phyloP scores from a whole-genome alignment of 768 basidiomycete genomes.

The Suillus subalutaceus region DNA sequence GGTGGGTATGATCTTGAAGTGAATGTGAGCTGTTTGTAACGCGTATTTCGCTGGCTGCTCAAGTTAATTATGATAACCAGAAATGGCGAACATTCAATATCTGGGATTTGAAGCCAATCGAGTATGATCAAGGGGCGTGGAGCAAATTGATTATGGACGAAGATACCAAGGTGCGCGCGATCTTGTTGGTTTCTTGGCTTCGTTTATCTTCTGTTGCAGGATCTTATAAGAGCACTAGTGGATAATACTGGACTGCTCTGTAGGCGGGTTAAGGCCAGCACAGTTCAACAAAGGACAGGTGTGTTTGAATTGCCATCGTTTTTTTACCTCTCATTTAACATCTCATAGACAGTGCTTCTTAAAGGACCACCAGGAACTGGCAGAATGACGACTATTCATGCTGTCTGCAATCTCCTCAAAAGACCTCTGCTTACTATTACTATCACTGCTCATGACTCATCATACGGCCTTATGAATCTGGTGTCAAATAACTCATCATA shows the following conservation, averaged over 20 bases:
- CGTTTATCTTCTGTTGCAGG: not conserved
- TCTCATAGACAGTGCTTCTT: not conserved
- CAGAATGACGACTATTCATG: constrained; percentile 1
- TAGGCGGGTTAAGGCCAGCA: not conserved
- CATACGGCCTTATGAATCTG: not conserved
- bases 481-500: not conserved
- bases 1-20: constrained; percentile 1
- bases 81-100: not conserved
- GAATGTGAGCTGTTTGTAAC: not conserved
- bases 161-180: not conserved
- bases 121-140: not conserved
- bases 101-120: not conserved
- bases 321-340: not conserved
- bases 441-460: not conserved
- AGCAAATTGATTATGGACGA: not conserved
- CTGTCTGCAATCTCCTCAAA: constrained; percentile 1
- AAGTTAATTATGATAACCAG: not conserved
- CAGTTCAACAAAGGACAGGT: constrained; percentile 2
- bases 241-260: constrained; percentile 1
- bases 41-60: not conserved
- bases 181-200: not conserved
- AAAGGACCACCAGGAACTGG: constrained; percentile 5
- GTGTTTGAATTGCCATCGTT: not conserved
- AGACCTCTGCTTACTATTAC: constrained; percentile 1
- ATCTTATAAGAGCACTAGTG: not conserved